Base-by-base conservation (phyloP, 148 eudicot genomes). In the Amaranthus hypochondriacus region DNA sequence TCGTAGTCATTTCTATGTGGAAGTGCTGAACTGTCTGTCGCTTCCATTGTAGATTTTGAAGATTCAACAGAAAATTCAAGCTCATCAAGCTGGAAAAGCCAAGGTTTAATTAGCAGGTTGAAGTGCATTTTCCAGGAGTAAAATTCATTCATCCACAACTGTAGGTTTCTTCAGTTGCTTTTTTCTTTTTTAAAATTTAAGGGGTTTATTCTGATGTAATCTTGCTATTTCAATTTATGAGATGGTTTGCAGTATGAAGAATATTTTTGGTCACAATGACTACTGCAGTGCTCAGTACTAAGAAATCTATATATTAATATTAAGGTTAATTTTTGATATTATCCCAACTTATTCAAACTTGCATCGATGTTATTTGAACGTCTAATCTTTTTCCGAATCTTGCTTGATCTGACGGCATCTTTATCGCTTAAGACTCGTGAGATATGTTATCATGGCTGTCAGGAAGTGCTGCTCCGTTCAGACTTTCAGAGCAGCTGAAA, bases 41-140 rank as follows among this genome's bases (percentile, higher is more conserved):
- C 5, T 66, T 66, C 50, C 52, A 43, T 52, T 82, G 78, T 83
- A 94, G 97, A 84, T 91, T 9, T 39, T 83, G 72, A 89, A 94
- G 85, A 60, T 84, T 68, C 98, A 94, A 68, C 97, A 94, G 80
- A 86, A 84, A 86, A 88, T 91, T 68, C 97, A 94, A 80, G 76
- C 89, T 75, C 81, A 89, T 28, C 92, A 93, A 81, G 91, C 97
- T 79, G 98, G 97, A 75, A 94, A 89, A 79, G 87, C 86, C 18
- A 94, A 89, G 90, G 97, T 84, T 18, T 93, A 81, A 56, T 59
- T 54, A 12, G 71, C 62, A 21, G 28, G 68, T 52, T 70, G 62
- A 43, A 56, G 6, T 9, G 57, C 44, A 39, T 50, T 49, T 46
- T 75, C 67, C 18, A 13, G 65, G 8, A 11, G 18, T 46, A 64